Base-by-base conservation (phyloP, 352 stramenopile species). In the Phytophthora pluvialis region DNA sequence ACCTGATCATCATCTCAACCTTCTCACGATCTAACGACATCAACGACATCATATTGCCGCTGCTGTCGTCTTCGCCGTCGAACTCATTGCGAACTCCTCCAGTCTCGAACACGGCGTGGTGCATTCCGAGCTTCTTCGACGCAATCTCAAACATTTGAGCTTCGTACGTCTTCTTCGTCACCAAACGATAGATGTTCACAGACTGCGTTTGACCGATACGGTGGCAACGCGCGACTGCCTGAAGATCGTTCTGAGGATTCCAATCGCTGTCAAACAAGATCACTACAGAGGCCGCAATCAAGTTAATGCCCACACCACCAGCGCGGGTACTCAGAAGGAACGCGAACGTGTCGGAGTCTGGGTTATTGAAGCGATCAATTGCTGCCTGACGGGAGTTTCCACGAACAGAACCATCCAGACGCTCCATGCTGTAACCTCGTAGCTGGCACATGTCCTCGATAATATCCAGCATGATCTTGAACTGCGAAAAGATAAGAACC, bases 71-170 rank as follows among this genome's bases (percentile, higher is more conserved):
- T 56, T 98, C 93, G 60, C 97, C 91, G 44, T 97, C 93, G 65
- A 99, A 99, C 48, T 96, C 89, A 40, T 97, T 96, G 15, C 88
- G 87, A 33, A 96, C 87, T 61, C 88, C 88, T 44, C 89, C 87
- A 26, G 96, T 99, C 54, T 98, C 98, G 26, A 99, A 95, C 16
- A 99, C 94, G 32, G 97, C 98, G 61, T 99, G 97, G 73, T 99
- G 97, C 69, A 99, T 95, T 9, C 97, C 98, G 6, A 99, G 83
- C 73, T 99, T 99, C 73, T 98, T 99, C 21, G 88, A 98, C 12
- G 98, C 98, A 61, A 98, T 97, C 55, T 99, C 97, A 83, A 99
- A 99, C 96, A 99, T 99, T 68, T 99, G 97, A 43, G 97, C 95
- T 79, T 99, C 98, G 67, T 99, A 99, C 18, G 96, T 99, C 48